A percentile compares a stretch with the other conserved stretches of the same genome.
phyloP scores from a whole-genome alignment of 139 green algal genomes.

The Coelastrella sp. region DNA sequence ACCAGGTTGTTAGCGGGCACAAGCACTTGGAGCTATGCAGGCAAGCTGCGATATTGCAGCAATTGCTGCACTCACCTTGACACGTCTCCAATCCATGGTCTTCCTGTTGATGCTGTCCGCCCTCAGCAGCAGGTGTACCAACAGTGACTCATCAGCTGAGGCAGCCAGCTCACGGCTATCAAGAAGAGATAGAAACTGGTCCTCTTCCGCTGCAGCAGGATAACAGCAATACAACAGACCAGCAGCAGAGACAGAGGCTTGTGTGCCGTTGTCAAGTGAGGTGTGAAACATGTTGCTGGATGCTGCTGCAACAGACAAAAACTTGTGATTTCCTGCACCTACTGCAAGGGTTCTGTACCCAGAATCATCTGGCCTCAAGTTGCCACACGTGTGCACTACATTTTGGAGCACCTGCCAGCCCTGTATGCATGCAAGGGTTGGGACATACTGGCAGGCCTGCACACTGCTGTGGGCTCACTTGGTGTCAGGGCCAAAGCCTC shows the following conservation, averaged over 20 bases:
- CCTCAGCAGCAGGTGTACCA: constrained; percentile 65
- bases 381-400: too few relatives aligned
- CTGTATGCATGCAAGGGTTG: too few relatives aligned
- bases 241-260: background rate
- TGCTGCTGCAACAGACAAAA: too few relatives aligned
- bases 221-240: background rate
- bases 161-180: constrained; percentile 52
- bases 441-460: too few relatives aligned
- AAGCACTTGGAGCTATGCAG: too few relatives aligned
- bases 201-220: constrained; percentile 33
- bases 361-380: too few relatives aligned
- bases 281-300: background rate
- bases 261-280: background rate
- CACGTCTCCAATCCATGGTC: constrained; percentile 10
- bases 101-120: constrained; percentile 46
- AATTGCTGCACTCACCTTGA: constrained; percentile 10
- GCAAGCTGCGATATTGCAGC: background rate
- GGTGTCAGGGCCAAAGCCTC: constrained; percentile 49
- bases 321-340: too few relatives aligned
- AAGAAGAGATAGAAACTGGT: constrained; percentile 49
- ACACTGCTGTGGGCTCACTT: background rate
- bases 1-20: background rate
- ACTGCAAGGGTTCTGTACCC: too few relatives aligned
- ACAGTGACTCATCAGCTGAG: constrained; percentile 46
- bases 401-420: too few relatives aligned